Percentiles rank a stretch among this genome's conserved stretches.
Conservation (phyloP, 1,284 basidiomycete species). For the Puccinia horiana region DNA sequence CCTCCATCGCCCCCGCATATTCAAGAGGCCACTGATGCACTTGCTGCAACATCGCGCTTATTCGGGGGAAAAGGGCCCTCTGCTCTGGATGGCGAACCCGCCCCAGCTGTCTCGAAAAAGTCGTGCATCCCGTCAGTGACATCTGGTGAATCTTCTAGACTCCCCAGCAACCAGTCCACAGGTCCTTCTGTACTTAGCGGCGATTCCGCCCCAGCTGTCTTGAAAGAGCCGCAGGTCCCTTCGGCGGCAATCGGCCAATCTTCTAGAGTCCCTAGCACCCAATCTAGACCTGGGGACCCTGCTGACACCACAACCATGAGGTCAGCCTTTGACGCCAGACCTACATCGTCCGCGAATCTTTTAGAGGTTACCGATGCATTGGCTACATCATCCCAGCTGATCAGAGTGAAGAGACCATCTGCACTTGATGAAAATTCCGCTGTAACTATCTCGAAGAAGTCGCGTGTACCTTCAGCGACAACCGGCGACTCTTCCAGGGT, state of each 20-base stretch:
- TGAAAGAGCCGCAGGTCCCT: background rate
- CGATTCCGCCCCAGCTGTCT: background rate
- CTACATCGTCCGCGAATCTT: background rate
- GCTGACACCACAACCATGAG: background rate
- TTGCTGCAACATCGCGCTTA: background rate
- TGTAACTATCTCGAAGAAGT: background rate
- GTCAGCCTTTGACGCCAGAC: background rate
- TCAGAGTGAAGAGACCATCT: slow-evolving; percentile 12
- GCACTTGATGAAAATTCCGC: background rate
- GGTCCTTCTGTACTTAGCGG: background rate
- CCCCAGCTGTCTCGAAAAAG: background rate
- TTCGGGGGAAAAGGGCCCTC: background rate
- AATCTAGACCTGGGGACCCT: background rate
- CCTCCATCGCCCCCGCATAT: background rate
- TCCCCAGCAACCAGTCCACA: background rate
- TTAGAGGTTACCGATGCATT: background rate
- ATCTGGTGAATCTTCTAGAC: background rate
- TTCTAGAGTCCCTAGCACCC: background rate
- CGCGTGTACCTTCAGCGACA: slow-evolving; percentile 4
- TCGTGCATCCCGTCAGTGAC: background rate
- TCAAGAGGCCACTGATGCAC: background rate
- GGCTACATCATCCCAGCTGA: background rate
- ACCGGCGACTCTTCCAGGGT: background rate
- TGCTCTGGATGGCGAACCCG: background rate
- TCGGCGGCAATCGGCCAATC: background rate